These are phyloP conservation scores for Fusarium sp. DNA, from an alignment of 2,329 filamentous ascomycete genomes.

Conservation along the genomic window DNA sequence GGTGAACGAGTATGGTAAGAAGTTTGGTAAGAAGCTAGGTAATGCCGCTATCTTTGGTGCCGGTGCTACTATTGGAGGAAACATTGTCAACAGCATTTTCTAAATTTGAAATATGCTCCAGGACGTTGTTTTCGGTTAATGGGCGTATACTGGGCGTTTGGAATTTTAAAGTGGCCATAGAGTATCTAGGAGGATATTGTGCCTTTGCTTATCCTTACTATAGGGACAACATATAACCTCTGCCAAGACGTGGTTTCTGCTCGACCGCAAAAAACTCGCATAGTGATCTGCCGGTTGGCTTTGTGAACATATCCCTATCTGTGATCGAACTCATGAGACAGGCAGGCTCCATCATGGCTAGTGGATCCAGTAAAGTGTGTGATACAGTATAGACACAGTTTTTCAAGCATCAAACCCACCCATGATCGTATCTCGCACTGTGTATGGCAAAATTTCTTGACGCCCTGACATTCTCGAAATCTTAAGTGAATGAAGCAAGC, in stretches of 20 bases:
- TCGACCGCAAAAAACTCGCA: no score
- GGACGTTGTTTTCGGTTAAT: constrained; percentile 1
- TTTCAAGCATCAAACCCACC: not conserved
- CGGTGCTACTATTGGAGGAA: constrained; percentile 88
- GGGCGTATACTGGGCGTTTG: constrained; percentile 33
- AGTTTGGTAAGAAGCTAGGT: constrained; percentile 92
- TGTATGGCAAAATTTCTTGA: constrained; percentile 43
- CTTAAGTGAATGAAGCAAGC: constrained; percentile 11
- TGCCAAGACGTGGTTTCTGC: not conserved
- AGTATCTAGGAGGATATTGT: constrained; percentile 8
- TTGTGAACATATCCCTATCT: not conserved
- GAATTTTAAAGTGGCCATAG: constrained; percentile 16
- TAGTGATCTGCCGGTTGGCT: not conserved
- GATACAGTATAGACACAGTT: constrained; percentile 22
- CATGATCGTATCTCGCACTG: constrained; percentile 35
- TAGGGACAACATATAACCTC: not conserved
- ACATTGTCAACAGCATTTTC: constrained; percentile 92
- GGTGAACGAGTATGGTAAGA: constrained; percentile 82
- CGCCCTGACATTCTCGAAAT: constrained; percentile 20
- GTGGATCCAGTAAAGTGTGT: constrained; percentile 15
- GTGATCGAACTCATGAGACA: constrained; percentile 22
- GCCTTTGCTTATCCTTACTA: not conserved
- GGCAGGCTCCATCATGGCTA: constrained; percentile 15
- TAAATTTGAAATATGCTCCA: constrained; percentile 54
- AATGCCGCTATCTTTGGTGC: constrained; percentile 89